Evolutionary conservation across 2,329 filamentous ascomycete genomes (phyloP).

Genomic region (Xylaria sp.): DNA sequence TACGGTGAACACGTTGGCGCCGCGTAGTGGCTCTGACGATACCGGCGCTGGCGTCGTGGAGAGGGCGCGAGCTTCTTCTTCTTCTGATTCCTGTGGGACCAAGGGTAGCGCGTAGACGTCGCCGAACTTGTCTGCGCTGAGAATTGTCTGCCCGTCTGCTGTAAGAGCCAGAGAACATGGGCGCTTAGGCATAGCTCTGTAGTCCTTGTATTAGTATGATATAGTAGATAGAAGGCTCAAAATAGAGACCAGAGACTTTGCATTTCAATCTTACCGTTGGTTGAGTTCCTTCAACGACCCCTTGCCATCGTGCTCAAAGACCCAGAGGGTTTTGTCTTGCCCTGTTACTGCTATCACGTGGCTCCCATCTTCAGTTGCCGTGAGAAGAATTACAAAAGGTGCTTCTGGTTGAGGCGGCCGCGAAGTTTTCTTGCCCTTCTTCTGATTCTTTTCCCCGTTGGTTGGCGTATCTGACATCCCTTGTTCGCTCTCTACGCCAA

Average conservation of each 20-base stretch:
- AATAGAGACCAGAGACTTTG: background rate
- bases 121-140: slow-evolving; percentile 94
- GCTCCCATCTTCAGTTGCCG: slow-evolving; percentile 70
- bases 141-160: slow-evolving; percentile 75
- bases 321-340: slow-evolving; percentile 92
- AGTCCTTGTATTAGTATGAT: slow-evolving; percentile 44
- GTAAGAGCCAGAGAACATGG: slow-evolving; percentile 81
- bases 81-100: slow-evolving; percentile 50
- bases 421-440: slow-evolving; percentile 50
- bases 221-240: background rate
- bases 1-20: slow-evolving; percentile 69
- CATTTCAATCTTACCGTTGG: slow-evolving; percentile 66
- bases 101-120: slow-evolving; percentile 93
- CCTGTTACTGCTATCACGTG: slow-evolving; percentile 82
- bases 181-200: slow-evolving; percentile 86
- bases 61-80: slow-evolving; percentile 12
- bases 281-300: slow-evolving; percentile 75
- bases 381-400: slow-evolving; percentile 76
- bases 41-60: slow-evolving; percentile 34
- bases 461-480: slow-evolving; percentile 28
- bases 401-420: slow-evolving; percentile 53
- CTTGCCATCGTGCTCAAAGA: slow-evolving; percentile 74
- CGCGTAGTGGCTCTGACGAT: slow-evolving; percentile 43
- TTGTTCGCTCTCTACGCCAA: slow-evolving; percentile 12
- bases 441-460: slow-evolving; percentile 39